Base-by-base conservation (phyloP, 768 basidiomycete species). In the Mycena maculata region DNA sequence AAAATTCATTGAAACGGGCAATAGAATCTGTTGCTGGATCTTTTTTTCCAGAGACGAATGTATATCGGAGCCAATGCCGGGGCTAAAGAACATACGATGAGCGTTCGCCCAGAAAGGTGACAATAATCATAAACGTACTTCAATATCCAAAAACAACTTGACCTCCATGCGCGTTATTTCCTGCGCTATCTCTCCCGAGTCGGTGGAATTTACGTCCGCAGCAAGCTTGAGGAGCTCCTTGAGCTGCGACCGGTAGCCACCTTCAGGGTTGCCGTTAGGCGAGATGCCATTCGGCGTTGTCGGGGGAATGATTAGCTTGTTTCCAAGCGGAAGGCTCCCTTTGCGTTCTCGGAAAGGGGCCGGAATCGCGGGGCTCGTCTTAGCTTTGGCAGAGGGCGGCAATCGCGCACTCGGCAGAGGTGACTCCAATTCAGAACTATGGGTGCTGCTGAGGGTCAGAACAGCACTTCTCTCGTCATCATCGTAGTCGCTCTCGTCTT, bases 31-130 rank as follows among this genome's bases (percentile, higher is more conserved):
- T 82, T 67, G 87, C 85, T 18, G 85, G 82, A 58, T 88, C 85
- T 74, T 90, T 92, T 72, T 87, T 88, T 47, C 88, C 88, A 15
- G 86, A 87, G 65, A 84, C 86, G 75, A 91, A 89, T 33, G 89
- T 92, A 76, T 92, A 93, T 55, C 90, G 85, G 22, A 97, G 84
- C 90, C 95, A 94, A 75, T 97, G 90, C 57, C 95, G 87, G 27
- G 95, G 94, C 94, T 96, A 68, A 25, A 10, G 52, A 57, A 56
- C 18, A 12, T 39, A 50, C 44, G 73, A 48, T 57, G 33, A 64
- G 65, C n/a, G 23, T 38, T 25, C 7, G 22, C n/a, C 31, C 13
- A 7, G 31, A 12, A 22, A 42, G 22, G 31, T 25, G 30, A 55
- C 69, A 69, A 27, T 56, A 50, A 65, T 20, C 54, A 57, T 41